These are phyloP conservation scores for Clarireedia hainanense DNA, from an alignment of 2,329 filamentous ascomycete genomes.

Conservation along the genomic window DNA sequence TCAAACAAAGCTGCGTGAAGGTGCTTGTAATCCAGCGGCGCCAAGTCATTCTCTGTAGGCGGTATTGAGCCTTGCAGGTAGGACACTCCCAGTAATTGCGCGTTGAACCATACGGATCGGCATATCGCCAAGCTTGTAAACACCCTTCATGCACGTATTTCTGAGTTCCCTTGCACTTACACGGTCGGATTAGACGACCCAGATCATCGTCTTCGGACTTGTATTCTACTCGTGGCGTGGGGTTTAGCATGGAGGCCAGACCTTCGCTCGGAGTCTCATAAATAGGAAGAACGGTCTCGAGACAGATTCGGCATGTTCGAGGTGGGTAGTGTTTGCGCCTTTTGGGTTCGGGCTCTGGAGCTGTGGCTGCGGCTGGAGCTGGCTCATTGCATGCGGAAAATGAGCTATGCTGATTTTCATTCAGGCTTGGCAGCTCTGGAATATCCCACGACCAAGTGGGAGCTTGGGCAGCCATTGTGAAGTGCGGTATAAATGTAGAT, in stretches of 20 bases:
- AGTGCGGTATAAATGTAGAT: neutral
- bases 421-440: neutral
- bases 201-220: constrained; percentile 65
- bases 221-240: constrained; percentile 55
- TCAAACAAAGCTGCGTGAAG: constrained; percentile 61
- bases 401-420: neutral
- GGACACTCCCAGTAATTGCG: constrained; percentile 82
- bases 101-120: constrained; percentile 53
- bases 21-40: constrained; percentile 61
- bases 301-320: constrained; percentile 80
- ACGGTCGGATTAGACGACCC: constrained; percentile 78
- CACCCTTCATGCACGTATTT: constrained; percentile 94
- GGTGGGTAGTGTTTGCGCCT: constrained; percentile 51
- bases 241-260: constrained; percentile 48
- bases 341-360: constrained; percentile 18
- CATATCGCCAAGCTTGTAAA: constrained; percentile 71
- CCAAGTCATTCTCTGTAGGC: constrained; percentile 69
- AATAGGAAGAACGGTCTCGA: constrained; percentile 61
- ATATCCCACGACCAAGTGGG: constrained; percentile 3
- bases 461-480: neutral
- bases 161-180: constrained; percentile 86
- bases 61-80: constrained; percentile 79
- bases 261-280: constrained; percentile 45
- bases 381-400: neutral
- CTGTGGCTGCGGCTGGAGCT: neutral